Conservation (phyloP, 1,284 basidiomycete species). For the Austropuccinia psidii region DNA sequence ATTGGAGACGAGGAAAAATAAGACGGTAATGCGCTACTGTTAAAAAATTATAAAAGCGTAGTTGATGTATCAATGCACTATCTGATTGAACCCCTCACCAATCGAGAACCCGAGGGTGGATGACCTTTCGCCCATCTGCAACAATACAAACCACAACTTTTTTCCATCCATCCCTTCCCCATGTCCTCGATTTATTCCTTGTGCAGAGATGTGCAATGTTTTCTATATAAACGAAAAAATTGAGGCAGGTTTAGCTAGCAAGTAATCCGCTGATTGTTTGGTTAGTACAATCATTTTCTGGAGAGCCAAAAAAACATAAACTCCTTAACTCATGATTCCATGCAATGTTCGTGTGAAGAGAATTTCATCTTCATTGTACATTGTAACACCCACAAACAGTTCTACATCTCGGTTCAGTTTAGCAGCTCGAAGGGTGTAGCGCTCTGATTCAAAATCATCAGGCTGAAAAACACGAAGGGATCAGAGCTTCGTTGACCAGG, state of each 20-base stretch:
- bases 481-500: too few relatives aligned
- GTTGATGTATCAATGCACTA: constrained; percentile 50
- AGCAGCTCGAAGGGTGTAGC: constrained; percentile 78
- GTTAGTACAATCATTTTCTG: too few relatives aligned
- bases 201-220: constrained; percentile 64
- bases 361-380: constrained; percentile 93
- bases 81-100: constrained; percentile 53
- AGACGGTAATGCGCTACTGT: background rate
- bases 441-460: constrained; percentile 75
- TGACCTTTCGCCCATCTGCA: constrained; percentile 82
- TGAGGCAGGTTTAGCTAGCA: too few relatives aligned
- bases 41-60: too few relatives aligned
- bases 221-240: constrained; percentile 46
- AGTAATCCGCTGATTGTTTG: too few relatives aligned
- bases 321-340: constrained; percentile 68
- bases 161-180: constrained; percentile 95
- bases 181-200: constrained; percentile 85
- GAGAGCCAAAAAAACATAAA: background rate
- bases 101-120: constrained; percentile 88
- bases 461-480: constrained; percentile 51
- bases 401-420: constrained; percentile 74
- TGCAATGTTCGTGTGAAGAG: constrained; percentile 90
- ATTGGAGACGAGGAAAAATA: background rate
- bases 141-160: constrained; percentile 96
- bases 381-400: constrained; percentile 86